phyloP scores from a whole-genome alignment of 345 rosid species.

The Excoecaria agallocha region DNA sequence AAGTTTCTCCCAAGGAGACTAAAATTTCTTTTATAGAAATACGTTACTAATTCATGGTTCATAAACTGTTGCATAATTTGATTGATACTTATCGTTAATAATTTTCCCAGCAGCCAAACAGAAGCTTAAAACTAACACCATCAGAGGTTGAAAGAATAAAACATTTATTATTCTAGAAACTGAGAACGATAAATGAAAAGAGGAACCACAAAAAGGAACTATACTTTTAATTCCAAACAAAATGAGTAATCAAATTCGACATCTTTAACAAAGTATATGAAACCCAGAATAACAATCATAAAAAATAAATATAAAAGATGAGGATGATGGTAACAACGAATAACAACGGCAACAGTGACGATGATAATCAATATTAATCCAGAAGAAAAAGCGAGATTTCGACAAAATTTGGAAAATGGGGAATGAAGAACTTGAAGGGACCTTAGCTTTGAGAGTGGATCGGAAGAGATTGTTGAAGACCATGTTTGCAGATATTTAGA shows the following conservation, averaged over 20 bases:
- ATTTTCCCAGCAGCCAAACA: background rate
- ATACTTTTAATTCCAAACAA: background rate
- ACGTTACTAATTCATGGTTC: background rate
- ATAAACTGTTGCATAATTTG: background rate
- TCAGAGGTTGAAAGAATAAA: background rate
- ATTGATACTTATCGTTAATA: background rate
- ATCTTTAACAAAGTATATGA: background rate
- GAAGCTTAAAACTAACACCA: background rate
- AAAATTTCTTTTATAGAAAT: background rate
- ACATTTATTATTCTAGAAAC: no score
- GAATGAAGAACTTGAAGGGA: background rate
- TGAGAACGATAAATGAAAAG: background rate
- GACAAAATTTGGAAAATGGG: background rate
- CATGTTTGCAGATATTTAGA: background rate
- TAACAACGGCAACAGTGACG: background rate
- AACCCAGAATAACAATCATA: background rate
- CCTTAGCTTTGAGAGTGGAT: constrained; percentile 27
- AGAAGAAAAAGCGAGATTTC: no score
- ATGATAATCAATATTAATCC: no score
- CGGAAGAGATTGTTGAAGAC: constrained; percentile 21
- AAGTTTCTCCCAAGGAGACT: background rate
- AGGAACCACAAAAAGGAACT: background rate
- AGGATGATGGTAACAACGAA: background rate
- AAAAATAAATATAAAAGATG: background rate
- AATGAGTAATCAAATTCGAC: background rate